Evolutionary conservation across 2,329 filamentous ascomycete species (phyloP).

Genomic region (Neopestalotiopsis sp.): DNA sequence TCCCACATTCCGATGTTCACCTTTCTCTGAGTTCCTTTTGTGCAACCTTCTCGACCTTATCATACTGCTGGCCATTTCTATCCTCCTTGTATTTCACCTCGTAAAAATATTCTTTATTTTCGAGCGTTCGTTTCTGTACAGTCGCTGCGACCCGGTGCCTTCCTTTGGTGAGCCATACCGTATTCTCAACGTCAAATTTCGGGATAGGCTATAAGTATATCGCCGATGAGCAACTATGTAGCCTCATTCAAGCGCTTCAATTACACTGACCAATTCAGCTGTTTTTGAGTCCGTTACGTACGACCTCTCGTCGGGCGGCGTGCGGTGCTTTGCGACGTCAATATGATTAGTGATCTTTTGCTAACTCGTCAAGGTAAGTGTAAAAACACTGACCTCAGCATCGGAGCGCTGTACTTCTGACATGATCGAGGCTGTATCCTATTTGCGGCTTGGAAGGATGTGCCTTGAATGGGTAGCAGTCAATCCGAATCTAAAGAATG

Average conservation of each 20-base stretch:
- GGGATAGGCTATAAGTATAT: background rate
- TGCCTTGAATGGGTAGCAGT: too few relatives aligned
- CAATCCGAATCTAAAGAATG: too few relatives aligned
- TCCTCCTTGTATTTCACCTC: background rate
- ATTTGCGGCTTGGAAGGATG: too few relatives aligned
- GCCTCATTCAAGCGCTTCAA: background rate
- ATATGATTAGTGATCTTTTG: background rate
- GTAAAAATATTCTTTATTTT: background rate
- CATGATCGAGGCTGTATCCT: too few relatives aligned
- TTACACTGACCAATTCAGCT: background rate
- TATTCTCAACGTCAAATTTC: background rate
- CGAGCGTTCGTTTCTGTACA: background rate
- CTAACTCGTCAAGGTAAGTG: background rate
- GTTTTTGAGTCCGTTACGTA: background rate
- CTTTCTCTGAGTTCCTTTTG: background rate
- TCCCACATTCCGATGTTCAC: too few relatives aligned
- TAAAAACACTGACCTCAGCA: background rate
- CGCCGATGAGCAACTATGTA: background rate
- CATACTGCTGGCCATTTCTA: background rate
- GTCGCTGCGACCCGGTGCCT: background rate
- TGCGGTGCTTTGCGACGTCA: background rate
- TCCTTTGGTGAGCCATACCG: background rate
- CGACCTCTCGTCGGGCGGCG: background rate
- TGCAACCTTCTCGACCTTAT: background rate
- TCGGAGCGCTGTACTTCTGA: background rate